phyloP scores from a whole-genome alignment of 305 asterid genomes.

The Fraxinus nigra region DNA sequence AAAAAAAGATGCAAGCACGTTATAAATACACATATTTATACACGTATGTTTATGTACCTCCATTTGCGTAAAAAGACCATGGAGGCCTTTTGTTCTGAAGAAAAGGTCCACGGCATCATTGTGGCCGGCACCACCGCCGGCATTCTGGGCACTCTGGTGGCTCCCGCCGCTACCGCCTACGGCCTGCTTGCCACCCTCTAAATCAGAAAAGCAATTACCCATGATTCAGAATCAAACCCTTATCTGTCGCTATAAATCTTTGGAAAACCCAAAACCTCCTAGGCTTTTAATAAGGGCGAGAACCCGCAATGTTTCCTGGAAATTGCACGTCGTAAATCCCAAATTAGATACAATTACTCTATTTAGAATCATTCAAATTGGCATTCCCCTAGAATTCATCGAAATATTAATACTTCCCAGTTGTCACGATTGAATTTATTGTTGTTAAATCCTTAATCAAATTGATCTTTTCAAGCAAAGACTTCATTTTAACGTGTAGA shows the following conservation, averaged over 20 bases:
- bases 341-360: background rate
- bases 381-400: background rate
- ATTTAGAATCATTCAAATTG: background rate
- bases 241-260: background rate
- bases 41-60: conserved; percentile 41
- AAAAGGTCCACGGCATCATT: conserved; percentile 73
- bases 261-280: background rate
- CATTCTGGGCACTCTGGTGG: conserved; percentile 22
- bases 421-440: background rate
- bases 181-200: conserved; percentile 77
- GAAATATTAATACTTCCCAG: background rate
- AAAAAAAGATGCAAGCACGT: background rate
- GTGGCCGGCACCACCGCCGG: conserved; percentile 22
- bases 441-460: background rate
- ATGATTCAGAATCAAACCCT: conserved; percentile 13
- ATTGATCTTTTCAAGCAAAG: background rate
- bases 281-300: background rate
- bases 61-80: conserved; percentile 47
- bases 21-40: background rate
- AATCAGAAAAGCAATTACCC: conserved; percentile 67
- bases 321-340: background rate
- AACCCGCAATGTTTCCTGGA: background rate
- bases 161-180: conserved; percentile 40
- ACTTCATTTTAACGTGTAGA: background rate
- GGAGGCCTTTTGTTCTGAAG: conserved; percentile 50